Evolutionary conservation across 352 stramenopile species (phyloP), one percentile per base, ranked within the genome.

Genomic region (Globisporangium recalcitrans): DNA sequence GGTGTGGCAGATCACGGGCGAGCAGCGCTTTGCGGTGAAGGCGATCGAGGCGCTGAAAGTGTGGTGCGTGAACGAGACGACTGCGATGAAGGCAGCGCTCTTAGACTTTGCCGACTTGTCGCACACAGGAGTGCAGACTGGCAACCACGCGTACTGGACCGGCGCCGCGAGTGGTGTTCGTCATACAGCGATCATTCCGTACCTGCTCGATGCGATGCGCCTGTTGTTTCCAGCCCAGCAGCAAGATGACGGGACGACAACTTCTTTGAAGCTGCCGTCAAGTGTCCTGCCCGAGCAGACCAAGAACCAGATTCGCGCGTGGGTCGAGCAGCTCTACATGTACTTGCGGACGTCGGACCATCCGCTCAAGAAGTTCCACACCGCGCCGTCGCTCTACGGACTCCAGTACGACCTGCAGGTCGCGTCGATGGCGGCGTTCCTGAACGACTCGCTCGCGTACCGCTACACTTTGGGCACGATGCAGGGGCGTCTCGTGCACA

Each of bases 361-460:
- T 32, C 32, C 66, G 5, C 58, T 62, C 13, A 52, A 62, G 32
- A 66, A 51, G 27, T 79, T 79, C 49, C 68, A 61, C 9, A 66
- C 40, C 26, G 75, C 72, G 6, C 51, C 70, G 22, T 70, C 63
- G 1, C 65, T 82, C 1, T 75, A 78, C 42, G 74, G 68, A 19
- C 47, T 84, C 32, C 56, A 73, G 51, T 86, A 86, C 48, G 77
- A 86, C 26, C 34, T 82, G 21, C 73, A 84, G 32, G 56, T 82
- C 22, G 77, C 69, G 5, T 52, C 63, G 9, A 65, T 86, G 26
- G 70, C 74, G 1, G 71, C 73, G 14, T 82, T 79, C 60, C n/a
- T 80, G n/a, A 61, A 82, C 64, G 60, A 84, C 16, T 69, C 73
- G 42, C 63, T 70, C 9, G 31, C 44, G 16, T 63, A 72, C 29